phyloP scores from a whole-genome alignment of 768 basidiomycete species.

The Lactifluus echinatus region DNA sequence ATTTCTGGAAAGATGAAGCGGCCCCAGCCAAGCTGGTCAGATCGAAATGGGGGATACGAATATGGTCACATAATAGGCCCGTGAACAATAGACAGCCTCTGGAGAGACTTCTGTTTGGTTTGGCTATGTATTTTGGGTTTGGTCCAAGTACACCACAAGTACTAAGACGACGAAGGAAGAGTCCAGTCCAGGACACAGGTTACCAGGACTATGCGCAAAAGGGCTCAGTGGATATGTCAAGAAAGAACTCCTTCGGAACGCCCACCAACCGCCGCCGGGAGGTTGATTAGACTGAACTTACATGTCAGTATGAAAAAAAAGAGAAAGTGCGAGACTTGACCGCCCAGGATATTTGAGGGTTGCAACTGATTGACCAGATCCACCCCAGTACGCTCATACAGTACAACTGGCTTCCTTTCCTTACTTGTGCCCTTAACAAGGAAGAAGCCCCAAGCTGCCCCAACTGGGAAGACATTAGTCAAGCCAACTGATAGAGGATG shows the following conservation, averaged over 20 bases:
- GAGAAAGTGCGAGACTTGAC: too few species aligned
- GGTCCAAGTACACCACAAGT: neutral
- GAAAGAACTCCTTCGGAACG: neutral
- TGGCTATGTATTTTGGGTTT: neutral
- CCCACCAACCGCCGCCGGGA: neutral
- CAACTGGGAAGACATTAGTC: neutral
- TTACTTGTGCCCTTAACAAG: too few species aligned
- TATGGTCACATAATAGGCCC: neutral
- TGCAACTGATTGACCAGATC: neutral
- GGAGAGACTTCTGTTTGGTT: neutral
- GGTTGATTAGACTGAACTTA: neutral
- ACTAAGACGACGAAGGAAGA: neutral
- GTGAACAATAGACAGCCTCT: neutral
- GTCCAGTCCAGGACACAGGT: neutral
- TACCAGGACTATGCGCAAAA: neutral
- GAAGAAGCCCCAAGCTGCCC: neutral
- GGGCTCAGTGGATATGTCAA: neutral
- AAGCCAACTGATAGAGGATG: neutral
- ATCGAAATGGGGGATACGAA: neutral
- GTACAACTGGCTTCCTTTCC: neutral
- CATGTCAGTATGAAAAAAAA: neutral
- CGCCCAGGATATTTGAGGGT: neutral
- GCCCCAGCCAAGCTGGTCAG: neutral
- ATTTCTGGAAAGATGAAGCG: neutral
- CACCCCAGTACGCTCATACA: neutral